A percentile compares a stretch with the other conserved stretches of the same genome.
These are phyloP conservation scores for Ophiostoma ulmi DNA, from an alignment of 2,329 filamentous ascomycete species.

Conservation along the genomic window DNA sequence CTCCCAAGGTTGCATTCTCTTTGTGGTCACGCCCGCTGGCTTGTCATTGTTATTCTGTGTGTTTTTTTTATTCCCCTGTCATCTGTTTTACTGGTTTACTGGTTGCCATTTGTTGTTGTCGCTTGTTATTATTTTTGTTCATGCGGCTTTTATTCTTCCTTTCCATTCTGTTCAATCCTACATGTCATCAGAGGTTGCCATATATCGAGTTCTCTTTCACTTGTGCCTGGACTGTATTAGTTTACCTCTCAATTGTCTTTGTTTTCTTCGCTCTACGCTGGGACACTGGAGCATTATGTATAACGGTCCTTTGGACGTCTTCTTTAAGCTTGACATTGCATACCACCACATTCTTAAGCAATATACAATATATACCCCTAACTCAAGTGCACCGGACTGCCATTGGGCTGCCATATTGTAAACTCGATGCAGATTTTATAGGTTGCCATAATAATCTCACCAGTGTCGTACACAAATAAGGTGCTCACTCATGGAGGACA, in stretches of 20 bases:
- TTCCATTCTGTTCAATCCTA: no score
- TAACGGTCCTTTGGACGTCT: not conserved
- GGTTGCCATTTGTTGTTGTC: not conserved
- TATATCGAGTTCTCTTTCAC: conserved; percentile 3
- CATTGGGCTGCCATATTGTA: not conserved
- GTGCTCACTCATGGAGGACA: conserved; percentile 63
- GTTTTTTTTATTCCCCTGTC: conserved; percentile 1
- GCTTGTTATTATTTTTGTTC: not conserved
- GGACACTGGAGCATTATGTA: not conserved
- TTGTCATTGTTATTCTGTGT: not conserved
- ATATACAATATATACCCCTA: not conserved
- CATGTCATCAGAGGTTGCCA: not conserved
- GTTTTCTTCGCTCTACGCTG: not conserved
- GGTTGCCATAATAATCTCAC: conserved; percentile 38
- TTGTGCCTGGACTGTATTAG: conserved; percentile 5
- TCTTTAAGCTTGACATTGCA: not conserved
- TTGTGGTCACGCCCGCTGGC: not conserved
- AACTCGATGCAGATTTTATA: not conserved
- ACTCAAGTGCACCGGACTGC: not conserved
- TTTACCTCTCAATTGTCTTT: not conserved
- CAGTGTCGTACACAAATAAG: conserved; percentile 65
- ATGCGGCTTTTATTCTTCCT: not conserved
- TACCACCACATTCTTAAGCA: not conserved
- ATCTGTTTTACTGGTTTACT: not conserved
- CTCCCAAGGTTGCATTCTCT: not conserved